These are phyloP conservation scores for Suhomyces wounanorum DNA, from an alignment of 1,139 yeast species.

Conservation along the genomic window DNA sequence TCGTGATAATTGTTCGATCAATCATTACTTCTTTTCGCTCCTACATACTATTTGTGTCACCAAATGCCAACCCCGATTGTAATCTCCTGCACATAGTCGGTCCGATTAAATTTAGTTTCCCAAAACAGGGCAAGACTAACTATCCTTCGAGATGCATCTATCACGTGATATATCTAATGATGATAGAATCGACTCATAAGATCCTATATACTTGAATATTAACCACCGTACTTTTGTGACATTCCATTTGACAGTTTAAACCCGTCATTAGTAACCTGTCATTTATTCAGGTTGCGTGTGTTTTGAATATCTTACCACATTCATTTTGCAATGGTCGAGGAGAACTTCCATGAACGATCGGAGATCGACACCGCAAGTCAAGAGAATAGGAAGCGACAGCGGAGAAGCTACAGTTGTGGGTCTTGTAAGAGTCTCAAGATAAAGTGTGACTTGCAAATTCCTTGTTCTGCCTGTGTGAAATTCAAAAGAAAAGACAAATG, in stretches of 20 bases:
- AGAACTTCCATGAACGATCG: background rate
- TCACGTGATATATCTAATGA: background rate
- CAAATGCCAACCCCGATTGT: background rate
- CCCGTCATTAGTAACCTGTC: background rate
- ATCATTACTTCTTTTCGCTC: background rate
- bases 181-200: background rate
- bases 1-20: no score
- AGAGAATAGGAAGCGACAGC: constrained; percentile 28
- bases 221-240: background rate
- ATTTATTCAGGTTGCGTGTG: background rate
- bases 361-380: constrained; percentile 4
- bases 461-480: constrained; percentile 51
- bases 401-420: constrained; percentile 59
- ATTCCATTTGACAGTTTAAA: background rate
- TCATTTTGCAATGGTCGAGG: constrained; percentile 4
- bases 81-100: background rate
- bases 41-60: background rate
- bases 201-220: background rate
- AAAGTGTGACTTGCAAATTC: constrained; percentile 52
- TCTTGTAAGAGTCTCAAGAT: constrained; percentile 56
- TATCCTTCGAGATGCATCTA: background rate
- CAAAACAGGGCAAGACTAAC: background rate
- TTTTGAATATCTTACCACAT: background rate
- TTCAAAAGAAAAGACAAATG: constrained; percentile 46
- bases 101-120: background rate